Percentiles rank a stretch among this genome's conserved stretches.
Conservation (phyloP, 2,329 filamentous ascomycete species). For the Uncinocarpus reesii region DNA sequence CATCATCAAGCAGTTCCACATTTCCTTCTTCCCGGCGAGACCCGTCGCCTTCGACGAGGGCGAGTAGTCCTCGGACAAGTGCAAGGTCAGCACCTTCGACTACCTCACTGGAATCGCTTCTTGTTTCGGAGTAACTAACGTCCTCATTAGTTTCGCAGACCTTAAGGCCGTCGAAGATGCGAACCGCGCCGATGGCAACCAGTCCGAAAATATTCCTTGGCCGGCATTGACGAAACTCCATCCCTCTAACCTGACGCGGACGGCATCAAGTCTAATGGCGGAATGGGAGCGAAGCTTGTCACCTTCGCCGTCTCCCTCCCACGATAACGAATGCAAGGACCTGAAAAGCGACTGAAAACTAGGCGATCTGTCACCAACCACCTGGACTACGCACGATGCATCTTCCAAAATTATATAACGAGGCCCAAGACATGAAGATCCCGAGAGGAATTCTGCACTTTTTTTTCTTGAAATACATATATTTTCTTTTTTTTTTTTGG, state of each 20-base stretch:
- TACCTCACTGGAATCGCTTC: conserved; percentile 14
- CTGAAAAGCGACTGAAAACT: conserved; percentile 5
- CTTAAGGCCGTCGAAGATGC: conserved; percentile 25
- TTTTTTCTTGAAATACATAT: background rate
- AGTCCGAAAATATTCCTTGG: conserved; percentile 46
- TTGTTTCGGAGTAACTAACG: conserved; percentile 19
- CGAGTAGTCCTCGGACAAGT: conserved; percentile 45
- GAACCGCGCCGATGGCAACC: conserved; percentile 23
- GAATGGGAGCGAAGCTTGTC: conserved; percentile 79
- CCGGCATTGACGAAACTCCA: conserved; percentile 61
- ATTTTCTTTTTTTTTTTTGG: background rate
- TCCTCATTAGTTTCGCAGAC: conserved; percentile 30
- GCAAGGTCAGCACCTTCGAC: conserved; percentile 40
- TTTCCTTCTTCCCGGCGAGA: conserved; percentile 42
- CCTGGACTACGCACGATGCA: background rate
- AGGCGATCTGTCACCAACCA: background rate
- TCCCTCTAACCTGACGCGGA: conserved; percentile 67
- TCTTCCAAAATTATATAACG: background rate
- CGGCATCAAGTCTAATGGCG: conserved; percentile 75
- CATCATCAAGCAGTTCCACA: conserved; percentile 41
- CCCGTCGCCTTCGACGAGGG: conserved; percentile 36
- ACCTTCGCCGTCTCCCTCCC: conserved; percentile 24
- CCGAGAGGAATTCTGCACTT: background rate
- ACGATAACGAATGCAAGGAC: conserved; percentile 3
- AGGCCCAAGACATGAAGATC: background rate